These are phyloP conservation scores for Entomortierella beljakovae DNA, from an alignment of 192 early-diverging fungal species.

Conservation along the genomic window DNA sequence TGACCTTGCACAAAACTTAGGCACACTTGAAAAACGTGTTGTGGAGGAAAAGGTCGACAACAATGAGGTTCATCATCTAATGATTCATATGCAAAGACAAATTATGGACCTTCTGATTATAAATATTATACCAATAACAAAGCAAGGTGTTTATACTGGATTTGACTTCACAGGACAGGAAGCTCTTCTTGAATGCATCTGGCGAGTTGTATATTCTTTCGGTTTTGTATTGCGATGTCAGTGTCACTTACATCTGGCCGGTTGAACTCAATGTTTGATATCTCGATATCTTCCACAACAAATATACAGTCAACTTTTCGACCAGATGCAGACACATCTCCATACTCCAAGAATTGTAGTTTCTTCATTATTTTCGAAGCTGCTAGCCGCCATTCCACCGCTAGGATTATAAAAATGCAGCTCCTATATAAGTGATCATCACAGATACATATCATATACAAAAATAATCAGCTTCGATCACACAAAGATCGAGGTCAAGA, in stretches of 20 bases:
- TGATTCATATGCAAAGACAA: no score
- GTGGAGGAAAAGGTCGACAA: neutral
- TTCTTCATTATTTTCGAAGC: conserved; percentile 16
- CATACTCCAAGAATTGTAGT: conserved; percentile 10
- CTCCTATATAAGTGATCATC: neutral
- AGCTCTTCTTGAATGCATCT: conserved; percentile 22
- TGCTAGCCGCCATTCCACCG: conserved; percentile 11
- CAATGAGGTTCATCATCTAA: conserved; percentile 1
- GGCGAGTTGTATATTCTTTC: conserved; percentile 21
- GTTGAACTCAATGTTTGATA: conserved; percentile 34
- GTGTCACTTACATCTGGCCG: neutral
- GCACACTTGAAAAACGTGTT: neutral
- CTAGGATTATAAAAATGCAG: neutral
- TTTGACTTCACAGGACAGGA: no score
- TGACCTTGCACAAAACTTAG: neutral
- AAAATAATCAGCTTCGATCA: conserved; percentile 1
- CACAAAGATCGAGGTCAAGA: conserved; percentile 10
- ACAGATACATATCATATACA: neutral
- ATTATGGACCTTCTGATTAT: no score
- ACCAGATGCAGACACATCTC: conserved; percentile 5
- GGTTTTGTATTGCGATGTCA: conserved; percentile 22
- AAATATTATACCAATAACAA: neutral
- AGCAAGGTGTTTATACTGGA: neutral
- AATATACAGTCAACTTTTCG: conserved; percentile 26
- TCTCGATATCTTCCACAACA: conserved; percentile 5